Base-by-base conservation (phyloP, 345 rosid genomes). In the Euphorbia tirucalli region DNA sequence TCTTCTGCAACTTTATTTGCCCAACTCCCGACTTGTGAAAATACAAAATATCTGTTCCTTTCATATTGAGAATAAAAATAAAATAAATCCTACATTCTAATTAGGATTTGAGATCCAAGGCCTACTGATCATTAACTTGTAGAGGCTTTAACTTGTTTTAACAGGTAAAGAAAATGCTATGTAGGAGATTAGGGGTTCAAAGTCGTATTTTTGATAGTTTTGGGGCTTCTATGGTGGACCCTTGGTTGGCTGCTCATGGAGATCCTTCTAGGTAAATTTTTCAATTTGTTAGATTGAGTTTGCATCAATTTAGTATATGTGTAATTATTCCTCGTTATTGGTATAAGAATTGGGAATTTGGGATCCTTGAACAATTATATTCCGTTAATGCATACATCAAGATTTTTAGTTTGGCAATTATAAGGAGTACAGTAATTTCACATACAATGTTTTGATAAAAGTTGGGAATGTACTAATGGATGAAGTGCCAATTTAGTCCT, bases 221-320 rank as follows among this genome's bases (percentile, higher is more conserved):
- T 80, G 96, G 94, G 39, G 85, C 88, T 74, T 86, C 93, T 3
- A 86, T 82, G 90, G 87, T 86, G 66, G 98, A 93, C 74, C 96
- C 96, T 83, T 88, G 96, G 93, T 63, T 90, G 27, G 90, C 92
- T 61, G 89, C 93, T 76, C 91, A 90, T 25, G 92, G 85, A 0
- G 93, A 90, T 79, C 88, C 88, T 64, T 83, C 88, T 24, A 86
- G 89, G 96, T 86, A 48, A 16, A 27, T 21, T 15, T 71, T 67
- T 18, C 37, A 41, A 52, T 61, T 18, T 13, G 54, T 55, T n/a
- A 31, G 16, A 0, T 60, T 27, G 21, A 44, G 28, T 69, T 43
- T 64, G 6, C 24, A 15, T 61, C 9, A 5, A 15, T 8, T 13
- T 13, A 3, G 22, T 7, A 18, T 24, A 3, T 41, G 28, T 70